Percentiles rank a stretch among this genome's conserved stretches.
Conservation (phyloP, 2,329 filamentous ascomycete species). For the Tolypocladium pustulatum region DNA sequence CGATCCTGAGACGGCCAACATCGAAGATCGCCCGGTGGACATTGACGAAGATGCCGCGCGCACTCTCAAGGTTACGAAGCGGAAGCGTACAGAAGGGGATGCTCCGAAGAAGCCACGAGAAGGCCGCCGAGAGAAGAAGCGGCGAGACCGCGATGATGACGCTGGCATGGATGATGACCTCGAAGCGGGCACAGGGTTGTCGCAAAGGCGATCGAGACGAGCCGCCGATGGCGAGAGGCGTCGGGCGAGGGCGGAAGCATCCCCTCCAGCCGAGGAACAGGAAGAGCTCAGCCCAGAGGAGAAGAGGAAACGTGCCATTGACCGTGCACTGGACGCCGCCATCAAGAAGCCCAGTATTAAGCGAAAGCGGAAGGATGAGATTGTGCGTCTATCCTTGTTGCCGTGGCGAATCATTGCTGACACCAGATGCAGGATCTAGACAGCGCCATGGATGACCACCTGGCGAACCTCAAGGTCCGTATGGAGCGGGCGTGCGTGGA, state of each 20-base stretch:
- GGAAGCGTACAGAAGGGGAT: conserved; percentile 54
- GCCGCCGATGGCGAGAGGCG: conserved; percentile 36
- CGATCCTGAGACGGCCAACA: conserved; percentile 52
- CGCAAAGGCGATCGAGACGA: conserved; percentile 37
- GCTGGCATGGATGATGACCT: conserved; percentile 36
- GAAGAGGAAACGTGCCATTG: conserved; percentile 70
- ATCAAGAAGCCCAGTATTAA: conserved; percentile 68
- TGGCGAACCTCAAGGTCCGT: conserved; percentile 73
- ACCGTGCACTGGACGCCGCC: conserved; percentile 78
- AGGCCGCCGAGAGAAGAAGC: conserved; percentile 59
- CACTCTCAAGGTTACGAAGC: conserved; percentile 53
- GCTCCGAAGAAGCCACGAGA: conserved; percentile 64
- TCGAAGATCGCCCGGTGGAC: conserved; percentile 53
- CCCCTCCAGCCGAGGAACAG: conserved; percentile 58
- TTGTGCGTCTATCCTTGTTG: conserved; percentile 44
- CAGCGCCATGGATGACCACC: conserved; percentile 79
- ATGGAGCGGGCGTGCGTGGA: conserved; percentile 87
- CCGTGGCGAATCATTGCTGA: conserved; percentile 8
- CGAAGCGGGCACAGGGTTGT: conserved; percentile 30
- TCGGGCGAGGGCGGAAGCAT: conserved; percentile 28
- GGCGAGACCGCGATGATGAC: conserved; percentile 37
- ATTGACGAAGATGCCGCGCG: conserved; percentile 57
- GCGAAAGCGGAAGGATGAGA: conserved; percentile 74
- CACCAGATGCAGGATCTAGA: conserved; percentile 62
- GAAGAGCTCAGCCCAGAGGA: conserved; percentile 77